Base-by-base conservation (phyloP, 2,329 filamentous ascomycete genomes). In the Endoconidiophora laricicola region DNA sequence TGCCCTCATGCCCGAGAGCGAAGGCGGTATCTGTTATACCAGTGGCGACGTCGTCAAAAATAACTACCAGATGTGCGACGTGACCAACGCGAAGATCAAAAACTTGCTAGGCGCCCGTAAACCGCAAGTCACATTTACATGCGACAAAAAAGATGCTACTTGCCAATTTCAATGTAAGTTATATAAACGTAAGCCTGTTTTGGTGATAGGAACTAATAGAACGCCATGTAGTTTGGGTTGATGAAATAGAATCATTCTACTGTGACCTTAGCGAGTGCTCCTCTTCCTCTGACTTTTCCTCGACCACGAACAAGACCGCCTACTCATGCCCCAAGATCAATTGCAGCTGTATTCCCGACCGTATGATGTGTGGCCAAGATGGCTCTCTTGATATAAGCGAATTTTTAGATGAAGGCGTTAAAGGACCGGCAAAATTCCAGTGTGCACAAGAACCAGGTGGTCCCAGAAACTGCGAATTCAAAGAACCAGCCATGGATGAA, bases 61-160 rank as follows among this genome's bases (percentile, higher is more conserved):
- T 66, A 98, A 96, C 69, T 90, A 87, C 67, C 93, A 98, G 66
- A 91, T 94, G 69, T 98, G 91, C 67, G 86, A 93, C 64, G 91
- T 98, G 56, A 96, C 88, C 50, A 98, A 98, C 68, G 77, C 79
- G 64, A 91, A 94, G 69, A 98, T 98, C 60, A 71, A 90, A 50
- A 79, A 88, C 55, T 79, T 90, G 60, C 73, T 98, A 45, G 84
- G 87, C 58, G 80, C 83, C 42, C 78, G 87, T 65, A 83, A 85
- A 52, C 88, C 91, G 0, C 84, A 98, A 64, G 91, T 93, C 22
- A 98, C 91, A 1, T 98, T 98, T 61, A 86, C 82, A 26, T 98
- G 91, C 64, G 78, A 88, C 60, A 78, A 76, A 36, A 78, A 83
- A 47, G 71, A 78, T 3, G 71, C 76, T 18, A 78, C 82, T 18